Percentiles rank a stretch among this genome's conserved stretches.
Evolutionary conservation across 2,329 filamentous ascomycete species (phyloP).

Genomic region (Fonsecaea pedrosoi): DNA sequence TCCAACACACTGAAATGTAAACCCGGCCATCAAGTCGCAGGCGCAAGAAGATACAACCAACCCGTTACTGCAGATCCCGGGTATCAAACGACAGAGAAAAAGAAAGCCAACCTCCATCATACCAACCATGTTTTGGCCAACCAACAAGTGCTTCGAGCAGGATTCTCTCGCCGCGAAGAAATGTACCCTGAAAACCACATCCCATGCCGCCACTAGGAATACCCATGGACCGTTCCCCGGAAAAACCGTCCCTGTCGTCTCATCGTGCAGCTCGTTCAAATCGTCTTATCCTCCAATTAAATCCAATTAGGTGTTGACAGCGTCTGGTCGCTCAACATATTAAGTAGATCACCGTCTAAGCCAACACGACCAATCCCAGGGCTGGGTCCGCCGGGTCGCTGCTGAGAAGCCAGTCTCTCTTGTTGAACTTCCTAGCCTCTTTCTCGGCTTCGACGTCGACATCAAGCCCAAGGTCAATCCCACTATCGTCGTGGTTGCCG

Average conservation of each 20-base stretch:
- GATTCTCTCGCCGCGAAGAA: background rate
- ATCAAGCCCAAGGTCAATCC: conserved; percentile 39
- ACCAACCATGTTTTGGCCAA: conserved; percentile 1
- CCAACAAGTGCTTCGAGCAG: background rate
- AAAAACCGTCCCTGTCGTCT: conserved; percentile 12
- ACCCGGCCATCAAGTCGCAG: background rate
- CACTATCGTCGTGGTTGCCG: conserved; percentile 37
- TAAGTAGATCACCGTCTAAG: conserved; percentile 10
- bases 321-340: conserved; percentile 1
- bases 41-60: background rate
- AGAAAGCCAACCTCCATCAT: background rate
- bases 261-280: conserved; percentile 27
- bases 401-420: conserved; percentile 41
- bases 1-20: background rate
- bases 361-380: conserved; percentile 32
- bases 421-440: conserved; percentile 40
- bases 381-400: conserved; percentile 38
- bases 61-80: background rate
- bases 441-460: conserved; percentile 49
- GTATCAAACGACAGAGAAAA: background rate
- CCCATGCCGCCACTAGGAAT: conserved; percentile 1
- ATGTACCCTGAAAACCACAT: conserved; percentile 6
- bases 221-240: conserved; percentile 6
- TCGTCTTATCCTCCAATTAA: conserved; percentile 8
- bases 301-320: conserved; percentile 14